Evolutionary conservation across 805 yeast genomes (phyloP).

Genomic region (Cyberlindnera subsufficiens): DNA sequence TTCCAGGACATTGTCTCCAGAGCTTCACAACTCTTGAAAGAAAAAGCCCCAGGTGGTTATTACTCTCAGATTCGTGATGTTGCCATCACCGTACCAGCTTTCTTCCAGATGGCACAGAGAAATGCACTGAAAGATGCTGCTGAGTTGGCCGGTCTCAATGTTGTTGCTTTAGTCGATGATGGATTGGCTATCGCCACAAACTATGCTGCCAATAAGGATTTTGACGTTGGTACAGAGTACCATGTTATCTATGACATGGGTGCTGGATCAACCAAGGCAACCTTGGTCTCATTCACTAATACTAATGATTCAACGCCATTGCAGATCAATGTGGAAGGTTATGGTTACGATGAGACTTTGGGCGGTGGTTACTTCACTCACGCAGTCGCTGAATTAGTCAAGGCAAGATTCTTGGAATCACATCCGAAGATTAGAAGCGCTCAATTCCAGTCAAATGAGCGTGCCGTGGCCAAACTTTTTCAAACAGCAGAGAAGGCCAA

Average conservation of each 20-base stretch:
- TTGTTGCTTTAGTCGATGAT: constrained; percentile 73
- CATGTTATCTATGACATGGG: constrained; percentile 87
- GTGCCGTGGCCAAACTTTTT: constrained; percentile 61
- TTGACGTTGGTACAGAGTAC: constrained; percentile 41
- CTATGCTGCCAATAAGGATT: constrained; percentile 56
- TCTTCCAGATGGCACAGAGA: constrained; percentile 58
- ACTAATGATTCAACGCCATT: constrained; percentile 35
- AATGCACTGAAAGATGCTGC: constrained; percentile 68
- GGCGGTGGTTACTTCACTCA: constrained; percentile 77
- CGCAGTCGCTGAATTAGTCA: constrained; percentile 54
- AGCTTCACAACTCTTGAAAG: constrained; percentile 56
- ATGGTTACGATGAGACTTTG: constrained; percentile 57
- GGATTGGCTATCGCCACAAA: constrained; percentile 89
- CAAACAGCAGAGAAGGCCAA: constrained; percentile 89
- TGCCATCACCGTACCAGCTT: constrained; percentile 76
- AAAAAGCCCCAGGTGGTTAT: constrained; percentile 43
- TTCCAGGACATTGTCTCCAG: constrained; percentile 58
- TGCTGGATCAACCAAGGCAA: constrained; percentile 84
- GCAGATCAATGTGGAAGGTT: constrained; percentile 61
- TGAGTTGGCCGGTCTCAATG: constrained; percentile 57
- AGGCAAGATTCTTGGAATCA: constrained; percentile 48
- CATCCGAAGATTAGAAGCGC: constrained; percentile 34
- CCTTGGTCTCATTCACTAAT: constrained; percentile 63
- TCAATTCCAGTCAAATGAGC: constrained; percentile 40
- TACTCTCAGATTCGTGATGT: constrained; percentile 49